Base-by-base conservation (phyloP, 2,329 filamentous ascomycete species). In the Cordyceps javanica region DNA sequence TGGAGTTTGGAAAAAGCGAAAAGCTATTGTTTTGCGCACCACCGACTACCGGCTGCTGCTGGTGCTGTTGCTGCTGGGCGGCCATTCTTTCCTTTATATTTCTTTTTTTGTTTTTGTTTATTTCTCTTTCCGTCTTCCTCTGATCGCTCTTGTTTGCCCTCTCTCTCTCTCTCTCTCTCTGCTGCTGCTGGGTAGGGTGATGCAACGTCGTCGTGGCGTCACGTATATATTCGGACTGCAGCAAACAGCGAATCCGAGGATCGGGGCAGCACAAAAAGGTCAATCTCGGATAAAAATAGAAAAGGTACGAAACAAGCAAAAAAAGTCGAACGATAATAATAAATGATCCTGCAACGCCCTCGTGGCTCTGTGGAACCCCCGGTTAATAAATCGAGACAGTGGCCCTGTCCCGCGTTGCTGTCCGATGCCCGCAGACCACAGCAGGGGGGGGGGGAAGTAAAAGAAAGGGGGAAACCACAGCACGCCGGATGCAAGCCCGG, bases 1-100 rank as follows among this genome's bases (percentile, higher is more conserved):
- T 77, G 23, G 79, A 75, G 62, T 74, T 83, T 28, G 81, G 81
- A 64, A 84, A 83, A 60, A 84, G 75, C 60, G 81, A 83, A 68
- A 83, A 82, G 59, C 78, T 77, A 34, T 9, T 46, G 23, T 78
- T 23, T 39, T 44, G 28, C 13, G 34, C 32, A 16, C 32, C 32
- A 9, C 36, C n/a, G 36, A 23, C 25, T 6, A 23, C 25, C 67
- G 57, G 71, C 72, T 57, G 69, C 50, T n/a, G n/a, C n/a, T n/a
- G n/a, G n/a, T n/a, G n/a, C n/a, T 67, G 65, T 50, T 57, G 71
- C 72, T 57, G 69, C 51, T 68, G 65, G 51, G 73, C 65, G 32
- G 75, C 72, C 75, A 77, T 78, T 59, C n/a, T n/a, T n/a, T n/a
- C n/a, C n/a, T n/a, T 58, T 14, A 44, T 55, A 4, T 45, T 2